Evolutionary conservation across 805 yeast species (phyloP).

Genomic region (Kodamaea leandrae): DNA sequence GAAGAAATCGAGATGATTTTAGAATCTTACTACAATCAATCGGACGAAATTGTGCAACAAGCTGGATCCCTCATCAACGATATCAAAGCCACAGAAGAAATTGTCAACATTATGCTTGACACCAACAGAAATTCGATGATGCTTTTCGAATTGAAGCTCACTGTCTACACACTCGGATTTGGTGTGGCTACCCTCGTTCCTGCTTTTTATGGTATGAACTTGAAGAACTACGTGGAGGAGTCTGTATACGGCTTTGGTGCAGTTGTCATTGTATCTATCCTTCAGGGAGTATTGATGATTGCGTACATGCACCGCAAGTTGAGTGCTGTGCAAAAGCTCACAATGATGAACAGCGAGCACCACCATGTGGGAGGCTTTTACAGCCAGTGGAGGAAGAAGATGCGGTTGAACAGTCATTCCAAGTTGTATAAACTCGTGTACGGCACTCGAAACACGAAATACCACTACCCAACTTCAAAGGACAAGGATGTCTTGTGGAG

Average conservation of each 20-base stretch:
- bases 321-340: constrained; percentile 60
- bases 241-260: constrained; percentile 59
- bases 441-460: constrained; percentile 26
- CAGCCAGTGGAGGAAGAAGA: constrained; percentile 2
- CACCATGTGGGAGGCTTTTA: background rate
- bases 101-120: constrained; percentile 85
- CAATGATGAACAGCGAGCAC: constrained; percentile 45
- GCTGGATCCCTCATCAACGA: constrained; percentile 80
- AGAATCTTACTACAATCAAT: constrained; percentile 86
- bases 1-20: constrained; percentile 84
- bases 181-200: constrained; percentile 84
- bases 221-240: constrained; percentile 75
- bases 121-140: constrained; percentile 87
- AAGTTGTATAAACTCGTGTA: constrained; percentile 23
- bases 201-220: constrained; percentile 87
- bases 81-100: constrained; percentile 87
- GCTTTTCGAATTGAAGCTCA: constrained; percentile 79
- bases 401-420: constrained; percentile 11
- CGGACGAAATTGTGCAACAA: constrained; percentile 91
- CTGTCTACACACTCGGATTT: constrained; percentile 80
- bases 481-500: constrained; percentile 43
- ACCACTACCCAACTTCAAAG: constrained; percentile 32
- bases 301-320: constrained; percentile 54
- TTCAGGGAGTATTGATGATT: constrained; percentile 56
- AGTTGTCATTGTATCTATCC: constrained; percentile 50